Evolutionary conservation across 768 basidiomycete genomes (phyloP).

Genomic region (Tephrocybe sp.): DNA sequence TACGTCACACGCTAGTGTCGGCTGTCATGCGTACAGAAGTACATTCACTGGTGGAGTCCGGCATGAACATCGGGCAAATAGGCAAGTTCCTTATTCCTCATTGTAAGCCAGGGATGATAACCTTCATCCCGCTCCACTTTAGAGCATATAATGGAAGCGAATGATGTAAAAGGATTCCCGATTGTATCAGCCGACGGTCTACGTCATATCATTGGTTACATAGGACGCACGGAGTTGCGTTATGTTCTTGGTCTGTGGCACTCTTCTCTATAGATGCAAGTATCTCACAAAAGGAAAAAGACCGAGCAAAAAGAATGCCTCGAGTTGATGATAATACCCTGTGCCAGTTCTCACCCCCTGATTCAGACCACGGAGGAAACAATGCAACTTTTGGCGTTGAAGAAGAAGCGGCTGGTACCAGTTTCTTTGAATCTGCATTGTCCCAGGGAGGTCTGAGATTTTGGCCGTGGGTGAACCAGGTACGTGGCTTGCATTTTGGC

Average conservation of each 20-base stretch:
- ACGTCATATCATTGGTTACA: slow-evolving; percentile 76
- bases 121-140: slow-evolving; percentile 2
- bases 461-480: slow-evolving; percentile 95
- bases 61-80: slow-evolving; percentile 74
- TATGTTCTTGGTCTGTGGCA: slow-evolving; percentile 78
- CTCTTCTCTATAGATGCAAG: neutral
- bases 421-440: slow-evolving; percentile 56
- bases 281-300: slow-evolving; percentile 34
- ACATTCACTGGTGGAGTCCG: slow-evolving; percentile 66
- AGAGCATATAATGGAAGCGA: slow-evolving; percentile 73
- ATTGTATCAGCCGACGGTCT: slow-evolving; percentile 65
- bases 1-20: slow-evolving; percentile 59
- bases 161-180: slow-evolving; percentile 88
- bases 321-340: slow-evolving; percentile 60
- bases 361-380: slow-evolving; percentile 51
- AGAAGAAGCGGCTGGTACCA: slow-evolving; percentile 64
- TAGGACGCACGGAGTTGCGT: slow-evolving; percentile 80
- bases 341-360: slow-evolving; percentile 65
- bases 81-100: slow-evolving; percentile 47
- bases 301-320: slow-evolving; percentile 65
- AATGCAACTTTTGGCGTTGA: slow-evolving; percentile 57
- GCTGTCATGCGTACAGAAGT: slow-evolving; percentile 88
- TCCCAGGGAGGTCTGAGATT: slow-evolving; percentile 60
- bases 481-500: slow-evolving; percentile 29
- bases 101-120: neutral